phyloP scores from a whole-genome alignment of 176 grass and related monocot species.

The Stipa capillata region DNA sequence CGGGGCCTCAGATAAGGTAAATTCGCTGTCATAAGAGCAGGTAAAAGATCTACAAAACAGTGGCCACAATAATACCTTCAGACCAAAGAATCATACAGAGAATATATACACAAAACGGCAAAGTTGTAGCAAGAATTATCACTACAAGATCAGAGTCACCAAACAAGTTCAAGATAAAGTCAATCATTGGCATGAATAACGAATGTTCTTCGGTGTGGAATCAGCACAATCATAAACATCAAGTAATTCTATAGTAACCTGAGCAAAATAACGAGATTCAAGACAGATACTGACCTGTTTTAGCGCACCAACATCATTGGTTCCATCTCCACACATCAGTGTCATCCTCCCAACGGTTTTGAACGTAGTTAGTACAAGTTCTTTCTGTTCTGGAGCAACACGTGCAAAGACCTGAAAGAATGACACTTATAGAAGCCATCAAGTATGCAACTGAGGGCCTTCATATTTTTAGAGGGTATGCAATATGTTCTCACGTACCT shows the following conservation, averaged over 20 bases:
- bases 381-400: conserved; percentile 98
- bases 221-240: not conserved
- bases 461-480: not conserved
- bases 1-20: not conserved
- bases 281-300: conserved; percentile 59
- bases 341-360: conserved; percentile 96
- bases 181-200: not conserved
- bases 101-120: not conserved
- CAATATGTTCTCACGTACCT: conserved; percentile 37
- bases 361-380: conserved; percentile 94
- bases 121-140: not conserved
- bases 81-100: too few species aligned
- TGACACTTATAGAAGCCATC: not conserved
- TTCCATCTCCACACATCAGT: conserved; percentile 99
- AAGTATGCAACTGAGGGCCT: not conserved
- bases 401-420: conserved; percentile 90
- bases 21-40: not conserved
- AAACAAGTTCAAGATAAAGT: not conserved
- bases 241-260: not conserved
- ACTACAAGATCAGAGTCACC: not conserved
- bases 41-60: not conserved
- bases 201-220: not conserved
- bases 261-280: not conserved
- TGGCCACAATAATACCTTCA: not conserved
- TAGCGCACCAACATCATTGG: conserved; percentile 97